Base-by-base conservation (phyloP, 495 filamentous ascomycete genomes). In the Chlorociboria aeruginascens region DNA sequence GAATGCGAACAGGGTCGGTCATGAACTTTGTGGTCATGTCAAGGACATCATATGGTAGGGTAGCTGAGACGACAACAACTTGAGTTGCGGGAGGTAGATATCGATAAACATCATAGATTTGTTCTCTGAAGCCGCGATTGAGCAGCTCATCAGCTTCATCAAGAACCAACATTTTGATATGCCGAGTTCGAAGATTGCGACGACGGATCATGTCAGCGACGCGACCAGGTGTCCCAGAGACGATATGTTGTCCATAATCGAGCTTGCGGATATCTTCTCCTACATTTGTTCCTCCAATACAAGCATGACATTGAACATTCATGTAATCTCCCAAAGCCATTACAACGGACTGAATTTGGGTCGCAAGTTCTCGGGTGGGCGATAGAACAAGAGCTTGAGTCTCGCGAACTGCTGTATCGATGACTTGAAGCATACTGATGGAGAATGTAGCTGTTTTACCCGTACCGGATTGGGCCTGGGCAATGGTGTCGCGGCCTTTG, bases 21-120 rank as follows among this genome's bases (percentile, higher is more conserved):
- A 99, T 99, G 78, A 99, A 99, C 66, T 97, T 97, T 46, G 93
- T 97, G 3, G 92, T 99, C 80, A 99, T 90, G 66, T 99, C 92
- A 46, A 99, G 76, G 13, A 99, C 92, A 66, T 99, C 92, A 68
- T 99, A 89, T 17, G 92, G 92, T 38, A 99, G 79, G 13, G 92
- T 99, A 57, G 92, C 92, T 4, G 92, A 97, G 17, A 99, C 85
- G 17, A 99, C 86, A 10, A 99, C 92, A 34, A 99, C 92, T 68
- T 99, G 92, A 39, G 92, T 99, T 20, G 87, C 85, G 35, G 87
- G 93, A 0, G 92, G 92, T 4, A 99, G 82, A 54, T 94, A 90
- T 53, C 89, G 89, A 73, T 94, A 99, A 40, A 99, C 88, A 59
- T 99, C 92, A 72, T 99, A 97, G 66, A 99, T 99, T 67, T 99